A percentile compares a stretch with the other conserved stretches of the same genome.
These are phyloP conservation scores for Bruguiera gymnorhiza DNA, from an alignment of 345 rosid genomes.

Conservation along the genomic window DNA sequence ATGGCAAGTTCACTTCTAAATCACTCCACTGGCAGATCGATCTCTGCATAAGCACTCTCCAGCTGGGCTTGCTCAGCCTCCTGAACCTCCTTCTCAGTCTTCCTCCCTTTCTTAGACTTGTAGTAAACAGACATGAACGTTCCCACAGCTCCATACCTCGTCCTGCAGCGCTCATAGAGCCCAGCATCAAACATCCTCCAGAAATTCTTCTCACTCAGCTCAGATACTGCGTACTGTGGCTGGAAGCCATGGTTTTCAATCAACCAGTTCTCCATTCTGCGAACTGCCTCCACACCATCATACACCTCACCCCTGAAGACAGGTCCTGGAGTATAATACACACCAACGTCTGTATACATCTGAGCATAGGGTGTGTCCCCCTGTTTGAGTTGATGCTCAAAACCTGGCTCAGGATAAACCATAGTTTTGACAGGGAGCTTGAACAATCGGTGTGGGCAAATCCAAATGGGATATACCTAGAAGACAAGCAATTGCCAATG, in stretches of 20 bases:
- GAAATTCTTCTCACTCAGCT: constrained; percentile 79
- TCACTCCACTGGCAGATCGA: constrained; percentile 29
- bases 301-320: constrained; percentile 87
- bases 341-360: constrained; percentile 96
- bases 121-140: constrained; percentile 97
- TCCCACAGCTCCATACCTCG: constrained; percentile 85
- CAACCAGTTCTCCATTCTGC: constrained; percentile 86
- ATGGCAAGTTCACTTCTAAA: not conserved
- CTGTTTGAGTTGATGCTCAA: constrained; percentile 78
- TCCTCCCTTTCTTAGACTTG: constrained; percentile 97
- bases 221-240: constrained; percentile 97
- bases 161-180: constrained; percentile 79
- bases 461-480: constrained; percentile 93
- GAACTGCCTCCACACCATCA: constrained; percentile 86
- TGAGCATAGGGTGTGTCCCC: constrained; percentile 91
- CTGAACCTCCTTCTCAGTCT: constrained; percentile 97
- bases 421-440: constrained; percentile 83
- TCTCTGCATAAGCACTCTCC: constrained; percentile 64
- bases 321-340: constrained; percentile 92
- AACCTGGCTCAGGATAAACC: constrained; percentile 93
- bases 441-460: constrained; percentile 89
- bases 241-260: constrained; percentile 89
- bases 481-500: constrained; percentile 7
- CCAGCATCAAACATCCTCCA: constrained; percentile 97
- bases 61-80: constrained; percentile 88